Base-by-base conservation (phyloP, 352 stramenopile genomes). In the Phytophthora kernoviae region DNA sequence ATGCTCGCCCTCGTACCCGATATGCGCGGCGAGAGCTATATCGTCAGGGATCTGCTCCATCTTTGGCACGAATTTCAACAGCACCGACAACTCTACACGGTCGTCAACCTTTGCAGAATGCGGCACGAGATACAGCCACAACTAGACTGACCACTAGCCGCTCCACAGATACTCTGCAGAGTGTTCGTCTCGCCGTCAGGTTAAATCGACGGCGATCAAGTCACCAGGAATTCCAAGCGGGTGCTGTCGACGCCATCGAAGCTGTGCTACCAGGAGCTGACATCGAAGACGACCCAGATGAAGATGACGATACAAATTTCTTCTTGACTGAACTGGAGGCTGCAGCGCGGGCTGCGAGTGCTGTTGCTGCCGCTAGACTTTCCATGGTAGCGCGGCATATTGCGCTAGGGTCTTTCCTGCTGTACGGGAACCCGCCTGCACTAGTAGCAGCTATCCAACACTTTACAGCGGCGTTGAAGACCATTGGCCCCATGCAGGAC, bases 251-350 rank as follows among this genome's bases (percentile, higher is more conserved):
- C 22, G 33, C 27, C 15, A 18, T 65, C 45, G 43, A 66, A 70
- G 49, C 48, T 18, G 62, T 32, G n/a, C 36, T 66, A 12, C 46
- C 51, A n/a, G 45, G 30, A 17, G 20, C 32, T 22, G 32, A 62
- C 44, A 22, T 37, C 10, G 58, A 60, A 9, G 50, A 62, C 2
- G 20, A 32, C 6, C 71, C 61, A 52, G 72, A 61, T 10, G 72
- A 86, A 5, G 53, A 80, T 22, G 75, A 86, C 6, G 48, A 77
- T 15, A 66, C 75, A 12, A 87, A 74, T 48, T 89, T 88, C 50
- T 94, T 94, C 59, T 67, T 94, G 40, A 94, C 84, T 2, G 84
- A 91, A 37, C 49, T 92, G 20, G 81, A 90, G 34, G 78, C 73
- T 20, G 75, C 73, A 27, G 51, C 60, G 0, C 54, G 67, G 24